Percentiles rank a stretch among this genome's conserved stretches.
Evolutionary conservation across 1,139 yeast species (phyloP).

Genomic region (Pichia sp.): DNA sequence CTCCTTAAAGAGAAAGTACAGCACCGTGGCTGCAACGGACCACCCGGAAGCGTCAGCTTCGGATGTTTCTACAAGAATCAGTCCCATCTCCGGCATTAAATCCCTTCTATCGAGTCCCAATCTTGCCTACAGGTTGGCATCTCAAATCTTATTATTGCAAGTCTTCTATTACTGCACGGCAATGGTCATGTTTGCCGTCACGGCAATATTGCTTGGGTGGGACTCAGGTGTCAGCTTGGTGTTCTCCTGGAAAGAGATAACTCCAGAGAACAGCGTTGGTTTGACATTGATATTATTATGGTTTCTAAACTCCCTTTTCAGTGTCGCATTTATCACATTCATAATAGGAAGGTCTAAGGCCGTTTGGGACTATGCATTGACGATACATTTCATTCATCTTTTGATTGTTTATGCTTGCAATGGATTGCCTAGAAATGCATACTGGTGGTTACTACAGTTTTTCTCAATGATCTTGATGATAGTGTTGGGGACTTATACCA

Average conservation of each 20-base stretch:
- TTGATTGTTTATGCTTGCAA: slow-evolving; percentile 62
- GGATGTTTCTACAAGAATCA: too few species aligned
- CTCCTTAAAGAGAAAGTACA: too few species aligned
- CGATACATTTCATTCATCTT: slow-evolving; percentile 76
- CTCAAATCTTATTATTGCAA: slow-evolving; percentile 60
- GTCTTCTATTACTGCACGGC: slow-evolving; percentile 63
- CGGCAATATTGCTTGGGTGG: slow-evolving; percentile 56
- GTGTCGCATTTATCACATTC: slow-evolving; percentile 76
- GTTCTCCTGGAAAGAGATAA: slow-evolving; percentile 75
- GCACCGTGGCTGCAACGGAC: too few species aligned
- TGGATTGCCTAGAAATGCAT: slow-evolving; percentile 56
- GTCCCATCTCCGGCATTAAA: too few species aligned
- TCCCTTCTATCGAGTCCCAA: too few species aligned
- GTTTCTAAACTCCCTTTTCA: slow-evolving; percentile 70
- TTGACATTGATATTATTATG: slow-evolving; percentile 65
- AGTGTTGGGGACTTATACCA: slow-evolving; percentile 74
- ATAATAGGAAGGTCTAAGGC: slow-evolving; percentile 88
- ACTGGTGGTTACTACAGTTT: slow-evolving; percentile 84
- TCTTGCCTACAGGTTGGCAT: slow-evolving; percentile 27
- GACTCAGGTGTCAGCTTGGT: slow-evolving; percentile 60
- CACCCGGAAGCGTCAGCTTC: too few species aligned
- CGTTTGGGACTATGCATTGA: slow-evolving; percentile 93
- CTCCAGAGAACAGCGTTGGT: slow-evolving; percentile 76
- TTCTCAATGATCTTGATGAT: slow-evolving; percentile 64
- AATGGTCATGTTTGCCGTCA: slow-evolving; percentile 44